Evolutionary conservation across 257 asterid genomes (phyloP).

Genomic region (Voacanga thouarsii): DNA sequence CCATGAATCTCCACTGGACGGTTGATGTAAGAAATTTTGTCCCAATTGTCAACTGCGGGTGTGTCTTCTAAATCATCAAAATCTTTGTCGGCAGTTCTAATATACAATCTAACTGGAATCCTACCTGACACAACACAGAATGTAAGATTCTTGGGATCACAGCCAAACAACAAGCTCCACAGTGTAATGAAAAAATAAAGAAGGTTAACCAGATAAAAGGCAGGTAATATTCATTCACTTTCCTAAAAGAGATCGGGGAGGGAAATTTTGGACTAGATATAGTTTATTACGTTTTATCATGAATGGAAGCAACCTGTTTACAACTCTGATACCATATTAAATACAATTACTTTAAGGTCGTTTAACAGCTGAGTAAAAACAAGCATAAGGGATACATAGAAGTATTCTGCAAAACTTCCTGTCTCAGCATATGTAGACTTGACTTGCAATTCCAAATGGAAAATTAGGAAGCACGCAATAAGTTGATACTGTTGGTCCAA

Average conservation of each 20-base stretch:
- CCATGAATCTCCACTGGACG: conserved; percentile 69
- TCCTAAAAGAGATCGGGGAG: not conserved
- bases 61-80: conserved; percentile 62
- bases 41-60: conserved; percentile 76
- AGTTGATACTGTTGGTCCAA: not conserved
- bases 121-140: conserved; percentile 55
- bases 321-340: not conserved
- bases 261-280: not conserved
- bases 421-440: not conserved
- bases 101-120: conserved; percentile 82
- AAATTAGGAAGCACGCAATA: not conserved
- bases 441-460: not conserved
- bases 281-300: not conserved
- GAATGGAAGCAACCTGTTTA: not conserved
- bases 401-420: conserved; percentile 3
- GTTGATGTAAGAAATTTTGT: conserved; percentile 71
- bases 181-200: not conserved
- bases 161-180: not conserved
- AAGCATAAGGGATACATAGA: not conserved
- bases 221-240: not conserved
- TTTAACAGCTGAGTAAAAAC: not conserved
- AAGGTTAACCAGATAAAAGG: not conserved
- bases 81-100: conserved; percentile 54
- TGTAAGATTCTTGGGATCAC: not conserved
- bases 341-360: no score